Conservation (phyloP, 805 yeast genomes). For the Deakozyma indianensis region DNA sequence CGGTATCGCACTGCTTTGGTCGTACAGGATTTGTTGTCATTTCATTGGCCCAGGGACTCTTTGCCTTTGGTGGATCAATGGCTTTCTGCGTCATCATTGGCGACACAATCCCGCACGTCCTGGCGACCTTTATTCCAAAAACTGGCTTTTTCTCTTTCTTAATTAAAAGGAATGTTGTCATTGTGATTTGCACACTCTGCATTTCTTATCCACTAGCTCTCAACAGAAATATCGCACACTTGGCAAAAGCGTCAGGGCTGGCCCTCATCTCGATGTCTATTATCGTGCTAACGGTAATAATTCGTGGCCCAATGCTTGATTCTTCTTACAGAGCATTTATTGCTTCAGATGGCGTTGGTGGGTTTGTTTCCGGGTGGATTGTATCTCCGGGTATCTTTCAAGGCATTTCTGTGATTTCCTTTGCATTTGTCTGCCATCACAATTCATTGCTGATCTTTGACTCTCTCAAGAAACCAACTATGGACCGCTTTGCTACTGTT, state of each 20-base stretch:
- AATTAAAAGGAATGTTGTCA: slow-evolving; percentile 55
- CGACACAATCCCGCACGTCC: slow-evolving; percentile 85
- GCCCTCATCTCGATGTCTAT: slow-evolving; percentile 76
- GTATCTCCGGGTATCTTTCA: slow-evolving; percentile 60
- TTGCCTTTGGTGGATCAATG: slow-evolving; percentile 89
- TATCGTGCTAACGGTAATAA: slow-evolving; percentile 58
- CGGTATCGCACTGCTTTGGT: slow-evolving; percentile 72
- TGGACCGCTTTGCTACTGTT: slow-evolving; percentile 56
- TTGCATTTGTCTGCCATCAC: slow-evolving; percentile 93
- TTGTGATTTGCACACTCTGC: slow-evolving; percentile 50
- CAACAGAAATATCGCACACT: slow-evolving; percentile 60
- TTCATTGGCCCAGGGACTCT: slow-evolving; percentile 64
- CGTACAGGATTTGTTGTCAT: slow-evolving; percentile 50
- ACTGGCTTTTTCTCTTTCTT: slow-evolving; percentile 34
- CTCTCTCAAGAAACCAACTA: slow-evolving; percentile 62
- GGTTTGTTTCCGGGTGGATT: slow-evolving; percentile 18
- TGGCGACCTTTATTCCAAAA: slow-evolving; percentile 47
- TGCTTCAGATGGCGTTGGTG: neutral
- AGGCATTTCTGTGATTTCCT: slow-evolving; percentile 86
- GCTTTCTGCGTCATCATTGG: slow-evolving; percentile 93
- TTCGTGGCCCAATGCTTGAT: slow-evolving; percentile 51
- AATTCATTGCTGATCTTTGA: slow-evolving; percentile 83
- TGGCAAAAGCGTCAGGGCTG: slow-evolving; percentile 77
- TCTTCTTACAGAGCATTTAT: neutral
- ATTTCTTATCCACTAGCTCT: slow-evolving; percentile 76